phyloP scores from a whole-genome alignment of 306 rosid genomes.

The Lathyrus tuberosus region DNA sequence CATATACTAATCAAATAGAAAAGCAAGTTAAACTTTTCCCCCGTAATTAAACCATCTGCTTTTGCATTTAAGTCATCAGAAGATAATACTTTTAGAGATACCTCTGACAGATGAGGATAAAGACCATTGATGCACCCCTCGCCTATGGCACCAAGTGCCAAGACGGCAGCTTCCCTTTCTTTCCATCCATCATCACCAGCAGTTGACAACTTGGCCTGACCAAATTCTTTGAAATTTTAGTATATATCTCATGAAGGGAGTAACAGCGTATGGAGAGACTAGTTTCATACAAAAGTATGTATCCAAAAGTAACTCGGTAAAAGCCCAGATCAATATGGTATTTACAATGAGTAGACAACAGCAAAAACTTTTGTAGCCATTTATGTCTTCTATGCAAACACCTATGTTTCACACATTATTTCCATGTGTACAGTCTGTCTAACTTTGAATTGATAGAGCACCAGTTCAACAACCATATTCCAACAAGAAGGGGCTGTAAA shows the following conservation, averaged over 20 bases:
- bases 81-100: slow-evolving; percentile 42
- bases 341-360: slow-evolving; percentile 9
- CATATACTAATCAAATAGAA: slow-evolving; percentile 26
- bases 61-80: slow-evolving; percentile 39
- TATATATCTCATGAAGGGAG: slow-evolving; percentile 27
- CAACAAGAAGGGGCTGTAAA: slow-evolving; percentile 30
- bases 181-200: slow-evolving; percentile 88
- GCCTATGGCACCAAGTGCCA: slow-evolving; percentile 98
- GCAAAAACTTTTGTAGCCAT: slow-evolving; percentile 21
- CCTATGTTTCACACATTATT: slow-evolving; percentile 17
- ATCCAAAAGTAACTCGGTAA: slow-evolving; percentile 20
- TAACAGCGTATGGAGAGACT: slow-evolving; percentile 1
- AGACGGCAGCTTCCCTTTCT: slow-evolving; percentile 97
- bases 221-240: slow-evolving; percentile 34
- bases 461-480: slow-evolving; percentile 27
- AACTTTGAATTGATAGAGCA: slow-evolving; percentile 34
- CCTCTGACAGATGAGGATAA: slow-evolving; percentile 87
- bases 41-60: slow-evolving; percentile 24
- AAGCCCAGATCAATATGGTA: slow-evolving; percentile 4
- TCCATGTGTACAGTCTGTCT: slow-evolving; percentile 9
- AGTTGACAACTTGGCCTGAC: slow-evolving; percentile 74
- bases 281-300: slow-evolving; percentile 1
- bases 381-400: slow-evolving; percentile 26
- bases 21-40: slow-evolving; percentile 16
- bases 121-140: slow-evolving; percentile 99